These are phyloP conservation scores for Xylaria arbuscula DNA, from an alignment of 2,329 filamentous ascomycete species.

Conservation along the genomic window DNA sequence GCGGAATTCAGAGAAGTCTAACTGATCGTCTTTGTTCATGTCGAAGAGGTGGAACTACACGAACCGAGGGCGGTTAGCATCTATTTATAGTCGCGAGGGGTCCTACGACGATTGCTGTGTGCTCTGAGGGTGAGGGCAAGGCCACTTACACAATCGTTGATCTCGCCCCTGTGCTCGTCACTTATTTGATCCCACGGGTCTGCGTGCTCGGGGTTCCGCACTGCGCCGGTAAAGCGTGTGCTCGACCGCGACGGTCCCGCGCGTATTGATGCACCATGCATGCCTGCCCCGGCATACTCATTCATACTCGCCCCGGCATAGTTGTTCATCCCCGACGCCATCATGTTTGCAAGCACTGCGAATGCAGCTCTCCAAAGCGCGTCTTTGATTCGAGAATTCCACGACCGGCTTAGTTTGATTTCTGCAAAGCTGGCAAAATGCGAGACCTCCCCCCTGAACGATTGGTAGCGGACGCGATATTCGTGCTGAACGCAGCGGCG, in stretches of 20 bases:
- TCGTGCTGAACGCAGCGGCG: neutral
- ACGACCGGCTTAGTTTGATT: neutral
- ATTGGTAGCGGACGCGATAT: neutral
- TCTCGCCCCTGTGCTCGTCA: conserved; percentile 92
- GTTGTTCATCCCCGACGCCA: conserved; percentile 47
- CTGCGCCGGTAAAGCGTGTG: conserved; percentile 48
- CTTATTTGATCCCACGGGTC: conserved; percentile 65
- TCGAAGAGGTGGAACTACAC: conserved; percentile 91
- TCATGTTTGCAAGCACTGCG: conserved; percentile 24
- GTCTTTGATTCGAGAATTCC: neutral
- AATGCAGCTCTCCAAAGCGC: conserved; percentile 19
- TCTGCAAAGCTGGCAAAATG: neutral
- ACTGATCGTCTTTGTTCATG: conserved; percentile 90
- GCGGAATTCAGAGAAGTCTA: conserved; percentile 98
- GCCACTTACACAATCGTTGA: conserved; percentile 85
- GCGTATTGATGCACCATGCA: conserved; percentile 47
- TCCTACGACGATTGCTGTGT: neutral
- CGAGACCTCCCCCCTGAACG: neutral
- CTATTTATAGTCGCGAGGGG: neutral
- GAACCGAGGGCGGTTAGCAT: conserved; percentile 25
- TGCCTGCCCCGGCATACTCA: conserved; percentile 44
- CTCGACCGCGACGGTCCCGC: conserved; percentile 46
- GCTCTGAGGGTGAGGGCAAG: neutral
- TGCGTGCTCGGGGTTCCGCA: conserved; percentile 46
- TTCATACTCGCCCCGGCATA: conserved; percentile 50